Percentiles rank a stretch among this genome's conserved stretches.
Conservation (phyloP, 23 red algal genomes). For the Gracilaria domingensis region DNA sequence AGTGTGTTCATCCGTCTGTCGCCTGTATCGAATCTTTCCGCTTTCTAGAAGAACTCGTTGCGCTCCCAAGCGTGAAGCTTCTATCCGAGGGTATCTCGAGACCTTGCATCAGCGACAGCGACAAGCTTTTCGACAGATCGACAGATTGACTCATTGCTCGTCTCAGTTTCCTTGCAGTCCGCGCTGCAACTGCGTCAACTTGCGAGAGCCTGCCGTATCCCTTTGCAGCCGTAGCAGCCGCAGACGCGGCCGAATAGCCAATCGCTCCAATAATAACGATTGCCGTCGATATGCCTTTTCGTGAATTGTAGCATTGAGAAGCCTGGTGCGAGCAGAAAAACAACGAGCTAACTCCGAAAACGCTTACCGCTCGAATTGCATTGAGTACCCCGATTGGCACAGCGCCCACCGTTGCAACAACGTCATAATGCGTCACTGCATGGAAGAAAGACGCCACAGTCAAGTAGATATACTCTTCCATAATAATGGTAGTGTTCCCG, state of each 20-base stretch:
- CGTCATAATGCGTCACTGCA: constrained; percentile 83
- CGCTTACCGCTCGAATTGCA: constrained; percentile 80
- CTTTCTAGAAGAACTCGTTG: constrained; percentile 24
- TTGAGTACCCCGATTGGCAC: constrained; percentile 86
- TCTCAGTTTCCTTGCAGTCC: constrained; percentile 22
- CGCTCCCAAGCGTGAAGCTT: constrained; percentile 21
- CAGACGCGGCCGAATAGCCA: constrained; percentile 67
- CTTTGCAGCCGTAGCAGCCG: constrained; percentile 33
- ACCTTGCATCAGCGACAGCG: constrained; percentile 33
- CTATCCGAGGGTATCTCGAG: constrained; percentile 17
- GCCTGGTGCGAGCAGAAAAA: constrained; percentile 82
- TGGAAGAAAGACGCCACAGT: constrained; percentile 74
- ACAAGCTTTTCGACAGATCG: constrained; percentile 41
- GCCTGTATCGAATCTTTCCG: constrained; percentile 23
- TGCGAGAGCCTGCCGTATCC: constrained; percentile 11
- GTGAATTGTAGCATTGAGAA: constrained; percentile 85
- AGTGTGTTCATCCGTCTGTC: constrained; percentile 6
- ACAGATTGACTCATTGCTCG: constrained; percentile 47
- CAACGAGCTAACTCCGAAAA: constrained; percentile 80
- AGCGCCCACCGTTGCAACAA: constrained; percentile 80
- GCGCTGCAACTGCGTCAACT: constrained; percentile 31
- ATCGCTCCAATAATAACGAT: constrained; percentile 76
- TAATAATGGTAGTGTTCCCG: constrained; percentile 64
- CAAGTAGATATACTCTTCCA: constrained; percentile 71
- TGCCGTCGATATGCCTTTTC: constrained; percentile 75